Conservation (phyloP, 1,284 basidiomycete genomes). For the Chiua sp. region DNA sequence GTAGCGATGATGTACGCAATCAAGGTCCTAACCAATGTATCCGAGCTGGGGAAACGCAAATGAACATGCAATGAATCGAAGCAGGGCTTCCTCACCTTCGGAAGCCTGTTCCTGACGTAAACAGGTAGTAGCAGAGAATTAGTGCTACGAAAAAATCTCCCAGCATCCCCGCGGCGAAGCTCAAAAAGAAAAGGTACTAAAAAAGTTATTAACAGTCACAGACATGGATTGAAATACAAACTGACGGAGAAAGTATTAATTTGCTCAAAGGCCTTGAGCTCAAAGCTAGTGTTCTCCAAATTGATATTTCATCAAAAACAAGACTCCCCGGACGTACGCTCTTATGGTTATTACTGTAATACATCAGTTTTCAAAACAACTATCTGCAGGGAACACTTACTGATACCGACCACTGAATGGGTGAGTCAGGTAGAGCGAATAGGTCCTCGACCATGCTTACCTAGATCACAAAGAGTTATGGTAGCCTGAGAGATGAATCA, state of each 20-base stretch:
- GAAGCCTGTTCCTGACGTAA: slow-evolving; percentile 48
- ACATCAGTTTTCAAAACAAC: not conserved
- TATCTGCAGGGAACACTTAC: slow-evolving; percentile 31
- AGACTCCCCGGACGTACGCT: slow-evolving; percentile 38
- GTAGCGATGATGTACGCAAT: slow-evolving; percentile 53
- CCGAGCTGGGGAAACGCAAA: slow-evolving; percentile 39
- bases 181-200: slow-evolving; percentile 47
- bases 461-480: slow-evolving; percentile 45
- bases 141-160: slow-evolving; percentile 51
- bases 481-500: slow-evolving; percentile 35
- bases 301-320: not conserved
- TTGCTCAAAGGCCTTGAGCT: slow-evolving; percentile 37
- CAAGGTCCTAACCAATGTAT: slow-evolving; percentile 47
- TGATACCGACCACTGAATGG: slow-evolving; percentile 42
- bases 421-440: not conserved
- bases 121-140: slow-evolving; percentile 47
- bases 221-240: not conserved
- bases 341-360: slow-evolving; percentile 47
- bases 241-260: slow-evolving; percentile 44
- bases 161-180: slow-evolving; percentile 46
- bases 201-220: slow-evolving; percentile 1
- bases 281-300: slow-evolving; percentile 37
- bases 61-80: not conserved
- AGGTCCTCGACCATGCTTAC: slow-evolving; percentile 34
- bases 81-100: slow-evolving; percentile 33